Percentiles rank a stretch among this genome's conserved stretches.
phyloP scores from a whole-genome alignment of 148 eudicot genomes.

The Rhododendron kiyosumense region DNA sequence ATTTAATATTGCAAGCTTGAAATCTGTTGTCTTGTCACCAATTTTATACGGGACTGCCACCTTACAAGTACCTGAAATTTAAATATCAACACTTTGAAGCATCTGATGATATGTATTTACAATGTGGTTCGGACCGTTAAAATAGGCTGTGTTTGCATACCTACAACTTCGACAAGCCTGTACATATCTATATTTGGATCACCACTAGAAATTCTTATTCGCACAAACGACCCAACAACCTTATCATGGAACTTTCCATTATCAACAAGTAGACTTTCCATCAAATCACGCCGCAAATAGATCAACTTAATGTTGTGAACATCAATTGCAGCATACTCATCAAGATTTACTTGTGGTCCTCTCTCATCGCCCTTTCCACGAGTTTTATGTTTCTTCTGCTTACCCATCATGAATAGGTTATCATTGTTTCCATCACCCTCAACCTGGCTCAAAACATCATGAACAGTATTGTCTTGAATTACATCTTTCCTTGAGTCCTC shows the following conservation, averaged over 20 bases:
- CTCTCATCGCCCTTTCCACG: slow-evolving; percentile 55
- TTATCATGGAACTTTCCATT: slow-evolving; percentile 62
- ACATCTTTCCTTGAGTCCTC: slow-evolving; percentile 48
- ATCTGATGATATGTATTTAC: not conserved
- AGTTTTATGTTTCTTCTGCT: slow-evolving; percentile 49
- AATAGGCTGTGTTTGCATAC: slow-evolving; percentile 30
- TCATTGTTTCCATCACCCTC: slow-evolving; percentile 37
- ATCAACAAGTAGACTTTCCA: slow-evolving; percentile 61
- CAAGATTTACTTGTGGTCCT: slow-evolving; percentile 42
- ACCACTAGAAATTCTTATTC: slow-evolving; percentile 66
- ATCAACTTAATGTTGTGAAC: slow-evolving; percentile 76
- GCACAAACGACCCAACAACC: slow-evolving; percentile 85
- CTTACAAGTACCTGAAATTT: slow-evolving; percentile 61
- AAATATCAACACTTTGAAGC: slow-evolving; percentile 1
- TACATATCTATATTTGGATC: slow-evolving; percentile 83
- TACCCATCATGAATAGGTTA: slow-evolving; percentile 30
- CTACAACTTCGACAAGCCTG: slow-evolving; percentile 88
- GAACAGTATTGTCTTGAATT: slow-evolving; percentile 42
- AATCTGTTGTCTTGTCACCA: slow-evolving; percentile 51
- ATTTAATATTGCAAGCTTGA: slow-evolving; percentile 77
- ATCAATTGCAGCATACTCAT: slow-evolving; percentile 89
- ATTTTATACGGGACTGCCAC: slow-evolving; percentile 55
- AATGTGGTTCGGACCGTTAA: not conserved
- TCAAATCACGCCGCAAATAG: slow-evolving; percentile 61
- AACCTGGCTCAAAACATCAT: slow-evolving; percentile 30